These are phyloP conservation scores for Coelastrella sp. DNA, from an alignment of 139 green algal species.

Conservation along the genomic window DNA sequence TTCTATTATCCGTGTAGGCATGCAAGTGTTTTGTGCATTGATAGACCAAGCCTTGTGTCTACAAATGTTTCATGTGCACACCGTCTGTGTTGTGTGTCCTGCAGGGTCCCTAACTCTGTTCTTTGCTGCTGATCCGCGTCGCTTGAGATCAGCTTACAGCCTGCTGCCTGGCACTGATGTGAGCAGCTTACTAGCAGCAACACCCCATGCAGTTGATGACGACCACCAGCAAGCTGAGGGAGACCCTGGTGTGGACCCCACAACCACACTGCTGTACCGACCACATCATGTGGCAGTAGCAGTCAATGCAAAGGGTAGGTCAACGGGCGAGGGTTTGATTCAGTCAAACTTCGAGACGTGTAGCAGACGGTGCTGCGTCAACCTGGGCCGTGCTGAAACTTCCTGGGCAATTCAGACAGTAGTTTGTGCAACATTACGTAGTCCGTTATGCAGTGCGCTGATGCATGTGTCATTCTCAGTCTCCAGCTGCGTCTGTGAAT, in stretches of 20 bases:
- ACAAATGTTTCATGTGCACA: neutral
- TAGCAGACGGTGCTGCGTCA: too few species aligned
- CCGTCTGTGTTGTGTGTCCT: neutral
- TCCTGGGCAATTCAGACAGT: too few species aligned
- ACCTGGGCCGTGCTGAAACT: too few species aligned
- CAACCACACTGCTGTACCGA: constrained; percentile 17
- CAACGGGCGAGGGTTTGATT: too few species aligned
- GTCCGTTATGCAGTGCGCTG: too few species aligned
- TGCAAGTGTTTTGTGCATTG: neutral
- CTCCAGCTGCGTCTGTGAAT: too few species aligned
- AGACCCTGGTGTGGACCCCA: neutral
- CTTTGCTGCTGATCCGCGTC: constrained; percentile 44
- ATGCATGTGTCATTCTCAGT: too few species aligned
- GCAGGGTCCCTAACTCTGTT: constrained; percentile 37
- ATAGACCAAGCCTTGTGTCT: too few species aligned
- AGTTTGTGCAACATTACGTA: too few species aligned
- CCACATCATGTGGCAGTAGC: neutral
- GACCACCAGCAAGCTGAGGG: neutral
- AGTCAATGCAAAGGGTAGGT: constrained; percentile 12
- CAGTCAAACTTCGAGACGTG: too few species aligned
- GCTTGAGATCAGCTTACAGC: neutral
- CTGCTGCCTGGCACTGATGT: constrained; percentile 20
- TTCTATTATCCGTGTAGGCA: neutral
- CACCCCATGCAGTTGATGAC: neutral
- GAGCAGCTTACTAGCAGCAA: constrained; percentile 4